Percentiles rank a stretch among this genome's conserved stretches.
Evolutionary conservation across 2,329 filamentous ascomycete genomes (phyloP).

Genomic region (Neonectria coccinea): DNA sequence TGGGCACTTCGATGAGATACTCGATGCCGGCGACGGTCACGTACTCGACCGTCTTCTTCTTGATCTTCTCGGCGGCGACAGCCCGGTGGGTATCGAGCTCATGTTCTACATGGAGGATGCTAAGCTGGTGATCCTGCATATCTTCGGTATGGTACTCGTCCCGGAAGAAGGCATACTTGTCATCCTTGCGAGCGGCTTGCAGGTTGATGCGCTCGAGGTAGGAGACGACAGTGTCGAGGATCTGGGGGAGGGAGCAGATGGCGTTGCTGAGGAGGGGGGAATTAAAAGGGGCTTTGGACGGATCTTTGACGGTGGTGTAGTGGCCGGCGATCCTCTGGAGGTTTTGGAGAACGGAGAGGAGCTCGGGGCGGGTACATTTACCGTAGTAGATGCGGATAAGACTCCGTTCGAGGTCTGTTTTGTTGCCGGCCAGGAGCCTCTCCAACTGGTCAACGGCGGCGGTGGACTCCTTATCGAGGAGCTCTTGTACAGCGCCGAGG

Average conservation of each 20-base stretch:
- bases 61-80: constrained; percentile 77
- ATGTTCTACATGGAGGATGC: constrained; percentile 91
- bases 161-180: constrained; percentile 95
- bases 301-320: constrained; percentile 74
- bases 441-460: constrained; percentile 79
- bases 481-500: constrained; percentile 86
- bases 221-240: constrained; percentile 76
- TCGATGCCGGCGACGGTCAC: constrained; percentile 90
- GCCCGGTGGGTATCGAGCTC: constrained; percentile 83
- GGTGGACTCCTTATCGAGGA: constrained; percentile 76
- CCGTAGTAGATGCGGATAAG: constrained; percentile 97
- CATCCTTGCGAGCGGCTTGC: constrained; percentile 83
- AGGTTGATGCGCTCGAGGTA: constrained; percentile 89
- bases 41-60: constrained; percentile 79
- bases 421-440: constrained; percentile 76
- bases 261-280: constrained; percentile 78
- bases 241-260: constrained; percentile 79
- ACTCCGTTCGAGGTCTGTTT: constrained; percentile 89
- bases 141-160: constrained; percentile 89
- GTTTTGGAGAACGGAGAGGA: constrained; percentile 85
- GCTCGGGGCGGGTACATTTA: constrained; percentile 90
- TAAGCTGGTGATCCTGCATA: constrained; percentile 88
- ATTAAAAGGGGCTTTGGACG: constrained; percentile 77
- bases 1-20: constrained; percentile 92
- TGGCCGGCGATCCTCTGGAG: constrained; percentile 84